phyloP scores from a whole-genome alignment of 2,329 filamentous ascomycete genomes.

The Leptographium wingfieldii region DNA sequence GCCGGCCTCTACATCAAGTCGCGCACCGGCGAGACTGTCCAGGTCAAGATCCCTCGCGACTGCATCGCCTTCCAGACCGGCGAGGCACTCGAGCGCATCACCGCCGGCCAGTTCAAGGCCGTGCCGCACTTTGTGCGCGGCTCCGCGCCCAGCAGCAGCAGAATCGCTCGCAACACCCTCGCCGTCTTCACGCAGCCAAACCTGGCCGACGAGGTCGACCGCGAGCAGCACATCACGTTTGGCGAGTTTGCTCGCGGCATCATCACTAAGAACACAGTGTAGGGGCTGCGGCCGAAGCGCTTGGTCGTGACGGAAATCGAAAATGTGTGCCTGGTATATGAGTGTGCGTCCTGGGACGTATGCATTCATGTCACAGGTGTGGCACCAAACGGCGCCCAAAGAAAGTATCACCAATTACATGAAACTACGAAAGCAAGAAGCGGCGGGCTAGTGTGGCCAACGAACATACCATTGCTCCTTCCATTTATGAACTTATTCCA shows the following conservation, averaged over 20 bases:
- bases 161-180: constrained; percentile 71
- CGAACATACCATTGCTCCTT: too few relatives aligned
- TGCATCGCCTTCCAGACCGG: constrained; percentile 95
- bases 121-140: constrained; percentile 93
- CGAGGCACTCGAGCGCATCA: constrained; percentile 83
- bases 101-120: constrained; percentile 78
- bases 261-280: constrained; percentile 41
- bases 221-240: constrained; percentile 54
- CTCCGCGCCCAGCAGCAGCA: constrained; percentile 34
- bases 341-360: too few relatives aligned
- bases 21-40: constrained; percentile 67
- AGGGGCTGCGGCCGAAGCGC: background rate
- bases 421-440: too few relatives aligned
- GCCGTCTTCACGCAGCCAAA: constrained; percentile 98
- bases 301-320: too few relatives aligned
- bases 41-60: constrained; percentile 82
- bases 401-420: too few relatives aligned
- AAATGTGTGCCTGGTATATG: too few relatives aligned
- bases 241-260: constrained; percentile 59
- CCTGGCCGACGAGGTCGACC: constrained; percentile 65
- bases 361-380: too few relatives aligned
- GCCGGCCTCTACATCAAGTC: constrained; percentile 93
- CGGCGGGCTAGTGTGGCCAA: too few relatives aligned
- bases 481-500: too few relatives aligned
- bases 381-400: too few relatives aligned